Evolutionary conservation across 163 green algal species (phyloP), one percentile per base, ranked within the genome.

Genomic region (Scenedesmus sp.): DNA sequence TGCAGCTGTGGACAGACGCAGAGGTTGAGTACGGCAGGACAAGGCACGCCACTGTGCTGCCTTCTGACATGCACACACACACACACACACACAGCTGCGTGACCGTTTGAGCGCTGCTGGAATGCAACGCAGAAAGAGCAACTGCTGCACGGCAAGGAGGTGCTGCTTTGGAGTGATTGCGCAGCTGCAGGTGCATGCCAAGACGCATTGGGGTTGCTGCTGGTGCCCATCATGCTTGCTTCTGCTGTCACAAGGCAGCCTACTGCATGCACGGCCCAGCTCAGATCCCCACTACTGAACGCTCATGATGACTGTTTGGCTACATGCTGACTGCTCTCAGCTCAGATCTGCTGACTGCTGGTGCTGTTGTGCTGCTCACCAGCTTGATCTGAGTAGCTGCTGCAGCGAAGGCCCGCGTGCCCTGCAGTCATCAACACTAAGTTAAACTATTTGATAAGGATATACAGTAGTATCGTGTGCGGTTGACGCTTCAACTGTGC

Each of bases 381-480:
- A 93, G 90, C 79, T 93, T 93, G 86, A 93, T 91, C 84, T 89
- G 79, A 73, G 52, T n/a, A 34, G 90, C 85, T 57, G 90, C 90
- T 84, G 90, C 90, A 66, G 90, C 90, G 59, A 88, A 93, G n/a
- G 52, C 86, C 60, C 90, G 85, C 67, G 73, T 60, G 3, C 79
- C 89, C 66, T 89, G 67, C 83, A 52, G 82, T n/a, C 20, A 79
- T 23, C 20, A 15, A 79, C 10, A 52, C 20, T 46, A 16, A 23
- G 62, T 79, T 12, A 79, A 79, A 23, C 23, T 52, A 5, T 8
- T 2, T 26, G 12, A 2, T 4, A 52, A 52, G 1, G 8, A 66
- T 76, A 6, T 73, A 2, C 7, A 1, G 20, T 66, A 79, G 1
- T 6, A 62, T 13, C 3, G 52, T 34, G 0, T 76, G 55, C 81